Evolutionary conservation across 2,329 filamentous ascomycete genomes (phyloP), one percentile per base, ranked within the genome.

Genomic region (Alternaria incomplexa): DNA sequence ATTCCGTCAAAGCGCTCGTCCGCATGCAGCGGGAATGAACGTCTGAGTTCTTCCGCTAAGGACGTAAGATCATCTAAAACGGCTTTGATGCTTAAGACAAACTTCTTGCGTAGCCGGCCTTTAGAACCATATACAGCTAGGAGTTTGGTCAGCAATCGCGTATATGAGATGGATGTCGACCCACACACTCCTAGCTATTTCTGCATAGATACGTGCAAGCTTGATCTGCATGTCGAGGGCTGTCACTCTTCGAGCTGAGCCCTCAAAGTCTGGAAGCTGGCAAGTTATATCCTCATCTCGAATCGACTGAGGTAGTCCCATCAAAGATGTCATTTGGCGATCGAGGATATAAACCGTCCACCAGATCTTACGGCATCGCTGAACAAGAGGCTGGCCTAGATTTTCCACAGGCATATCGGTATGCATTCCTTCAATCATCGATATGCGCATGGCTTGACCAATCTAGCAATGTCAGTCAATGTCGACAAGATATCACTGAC

Each of bases 291-390:
- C 83, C n/a, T 85, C 82, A 43, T 87, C 84, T 20, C 79, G 77
- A 2, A 87, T 78, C 0, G 83, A 82, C 48, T 83, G 80, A 0
- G 86, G 85, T 0, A 86, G 64, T 0, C 85, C 85, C 82, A 87
- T 85, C 3, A 87, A 64, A 0, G 84, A 85, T 1, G 84, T 85
- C 80, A 87, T 85, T 65, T 87, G 81, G 3, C 85, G 80, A 56
- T 87, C 85, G 1, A 87, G 72, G 2, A 87, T 78, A 44, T 85
- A 86, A 0, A 86, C 79, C 0, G 85, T 87, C 85, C 85, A 87
- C 84, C 85, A 87, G 10, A 85, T 78, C 32, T 81, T 81, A 1
- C 84, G 82, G 55, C 81, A 84, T 54, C 85, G 73, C 62, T 86
- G 80, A 0, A 85, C 81, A 1, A 80, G 67, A 0, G 69, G 62